Base-by-base conservation (phyloP, 805 yeast genomes). In the Candida adriatica region DNA sequence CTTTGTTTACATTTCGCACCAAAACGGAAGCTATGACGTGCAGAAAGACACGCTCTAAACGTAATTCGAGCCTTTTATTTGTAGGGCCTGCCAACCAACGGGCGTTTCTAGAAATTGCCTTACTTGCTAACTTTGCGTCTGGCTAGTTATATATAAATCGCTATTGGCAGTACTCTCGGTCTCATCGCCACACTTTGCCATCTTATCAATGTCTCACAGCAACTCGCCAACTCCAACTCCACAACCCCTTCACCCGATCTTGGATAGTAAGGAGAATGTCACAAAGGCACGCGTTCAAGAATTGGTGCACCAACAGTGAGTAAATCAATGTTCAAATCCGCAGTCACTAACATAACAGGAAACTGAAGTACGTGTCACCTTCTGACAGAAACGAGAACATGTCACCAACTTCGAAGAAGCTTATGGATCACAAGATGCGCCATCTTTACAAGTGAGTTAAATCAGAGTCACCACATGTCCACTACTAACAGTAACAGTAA, bases 331-430 rank as follows among this genome's bases (percentile, higher is more conserved):
- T 19, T 8, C 10, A 19, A 11, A 8, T 11, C 8, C 22, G 13
- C 9, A 26, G 6, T 13, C 18, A 27, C 40, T 41, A 34, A 39
- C 43, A 21, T 7, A 7, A 10, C 25, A 51, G 56, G 29, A 51
- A 51, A 31, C 41, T 51, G 13, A 39, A 51, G 33, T 51, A 51
- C 26, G 46, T 51, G 13, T 51, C 56, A 6, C 56, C 56, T 16
- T 49, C 54, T 2, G 56, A 51, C 24, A 42, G 40, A 27, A 42
- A 37, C 9, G 56, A 51, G 36, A 51, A 49, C 35, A 20, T 51
- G 30, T 49, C 55, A 1, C 56, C 56, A 31, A 49, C 53, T 6
- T 49, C 55, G 4, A 51, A 47, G 39, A 51, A 51, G 30, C 34
- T 51, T 17, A 36, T 48, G 40, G 41, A 43, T 21, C 56, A 51